phyloP scores from a whole-genome alignment of 1,284 basidiomycete genomes.

The Trichosporon faecale region DNA sequence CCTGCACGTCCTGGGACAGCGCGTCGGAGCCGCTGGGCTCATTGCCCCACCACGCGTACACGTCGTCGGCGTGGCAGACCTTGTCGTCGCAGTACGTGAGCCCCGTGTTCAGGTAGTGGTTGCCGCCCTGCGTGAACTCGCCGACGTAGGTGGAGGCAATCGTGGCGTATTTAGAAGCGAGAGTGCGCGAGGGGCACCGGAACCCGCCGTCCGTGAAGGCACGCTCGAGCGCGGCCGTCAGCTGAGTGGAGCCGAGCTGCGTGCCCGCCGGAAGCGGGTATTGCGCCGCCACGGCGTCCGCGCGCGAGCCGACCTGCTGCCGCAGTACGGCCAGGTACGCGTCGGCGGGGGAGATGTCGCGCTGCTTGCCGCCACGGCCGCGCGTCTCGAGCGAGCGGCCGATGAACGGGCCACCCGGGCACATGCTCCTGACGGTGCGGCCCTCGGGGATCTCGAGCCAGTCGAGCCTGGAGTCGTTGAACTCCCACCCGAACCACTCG shows the following conservation, averaged over 20 bases:
- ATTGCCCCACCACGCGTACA: constrained; percentile 39
- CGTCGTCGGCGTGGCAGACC: constrained; percentile 48
- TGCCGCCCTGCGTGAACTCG: constrained; percentile 64
- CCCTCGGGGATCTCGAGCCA: no score
- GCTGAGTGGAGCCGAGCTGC: no score
- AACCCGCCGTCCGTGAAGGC: constrained; percentile 62
- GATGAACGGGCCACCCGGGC: no score
- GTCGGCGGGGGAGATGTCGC: constrained; percentile 54
- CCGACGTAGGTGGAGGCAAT: constrained; percentile 71
- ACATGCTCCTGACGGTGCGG: no score
- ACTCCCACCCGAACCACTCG: no score
- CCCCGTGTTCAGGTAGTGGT: constrained; percentile 61
- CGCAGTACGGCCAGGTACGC: constrained; percentile 54
- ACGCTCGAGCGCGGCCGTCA: constrained; percentile 50
- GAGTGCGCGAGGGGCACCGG: constrained; percentile 64
- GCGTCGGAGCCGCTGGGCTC: constrained; percentile 16
- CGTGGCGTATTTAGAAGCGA: constrained; percentile 61
- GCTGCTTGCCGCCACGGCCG: neutral
- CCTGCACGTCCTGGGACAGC: constrained; percentile 7
- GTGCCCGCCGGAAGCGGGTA: constrained; percentile 48
- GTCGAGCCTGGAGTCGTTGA: no score
- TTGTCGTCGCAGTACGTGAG: constrained; percentile 33
- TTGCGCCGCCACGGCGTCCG: constrained; percentile 26
- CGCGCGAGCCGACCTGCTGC: constrained; percentile 32
- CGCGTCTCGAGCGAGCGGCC: no score